A percentile compares a stretch with the other conserved stretches of the same genome.
These are phyloP conservation scores for Laetiporus sulphureus DNA, from an alignment of 1,284 basidiomycete genomes.

Conservation along the genomic window DNA sequence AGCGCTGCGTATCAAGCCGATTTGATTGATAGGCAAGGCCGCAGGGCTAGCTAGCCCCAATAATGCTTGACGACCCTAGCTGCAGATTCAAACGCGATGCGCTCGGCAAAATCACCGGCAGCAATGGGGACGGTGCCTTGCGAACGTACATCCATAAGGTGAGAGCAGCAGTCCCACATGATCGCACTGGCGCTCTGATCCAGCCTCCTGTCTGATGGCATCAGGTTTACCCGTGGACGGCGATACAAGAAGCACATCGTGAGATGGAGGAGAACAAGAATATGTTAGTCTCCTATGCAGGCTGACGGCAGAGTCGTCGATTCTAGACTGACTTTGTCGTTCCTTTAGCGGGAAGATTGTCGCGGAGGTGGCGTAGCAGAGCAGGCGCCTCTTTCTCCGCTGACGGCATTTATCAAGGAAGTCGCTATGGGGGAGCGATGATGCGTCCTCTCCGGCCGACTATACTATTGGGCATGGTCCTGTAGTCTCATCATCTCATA, in stretches of 20 bases:
- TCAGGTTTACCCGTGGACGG: conserved; percentile 76
- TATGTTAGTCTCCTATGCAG: conserved; percentile 31
- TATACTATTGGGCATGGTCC: too few relatives aligned
- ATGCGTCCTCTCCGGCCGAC: too few relatives aligned
- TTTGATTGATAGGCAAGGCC: conserved; percentile 56
- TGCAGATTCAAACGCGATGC: conserved; percentile 40
- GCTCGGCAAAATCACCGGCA: conserved; percentile 54
- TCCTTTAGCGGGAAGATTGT: conserved; percentile 45
- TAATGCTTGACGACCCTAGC: background rate
- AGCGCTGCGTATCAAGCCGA: conserved; percentile 76
- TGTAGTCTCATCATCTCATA: too few relatives aligned
- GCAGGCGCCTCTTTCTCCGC: too few relatives aligned
- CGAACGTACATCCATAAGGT: conserved; percentile 77
- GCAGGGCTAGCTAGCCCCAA: background rate
- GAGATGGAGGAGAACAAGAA: conserved; percentile 87
- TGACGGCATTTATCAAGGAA: too few relatives aligned
- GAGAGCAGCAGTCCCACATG: conserved; percentile 6
- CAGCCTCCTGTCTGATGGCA: background rate
- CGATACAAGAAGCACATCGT: conserved; percentile 79
- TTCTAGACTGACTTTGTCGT: background rate
- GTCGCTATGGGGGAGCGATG: too few relatives aligned
- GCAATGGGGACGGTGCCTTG: conserved; percentile 51
- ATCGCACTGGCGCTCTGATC: background rate
- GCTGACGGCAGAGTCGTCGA: background rate
- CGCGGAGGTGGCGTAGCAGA: conserved; percentile 40